phyloP scores from a whole-genome alignment of 108 stramenopile species.

The Skeletonema potamos region DNA sequence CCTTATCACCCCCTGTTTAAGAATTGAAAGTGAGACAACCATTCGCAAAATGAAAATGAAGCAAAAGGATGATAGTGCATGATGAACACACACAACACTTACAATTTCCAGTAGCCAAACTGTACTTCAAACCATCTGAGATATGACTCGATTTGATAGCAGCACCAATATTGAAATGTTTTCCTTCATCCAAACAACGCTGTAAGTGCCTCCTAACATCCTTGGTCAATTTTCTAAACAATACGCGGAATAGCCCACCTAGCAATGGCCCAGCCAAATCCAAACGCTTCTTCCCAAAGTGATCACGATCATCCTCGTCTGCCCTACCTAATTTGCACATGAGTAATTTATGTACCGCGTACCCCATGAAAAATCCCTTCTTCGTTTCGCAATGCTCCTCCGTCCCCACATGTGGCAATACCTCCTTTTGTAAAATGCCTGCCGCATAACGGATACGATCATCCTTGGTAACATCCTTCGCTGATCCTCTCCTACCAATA shows the following conservation, averaged over 20 bases:
- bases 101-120: constrained; percentile 99
- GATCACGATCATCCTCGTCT: constrained; percentile 98
- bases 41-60: neutral
- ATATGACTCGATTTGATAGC: constrained; percentile 97
- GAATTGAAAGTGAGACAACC: neutral
- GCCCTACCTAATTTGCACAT: constrained; percentile 93
- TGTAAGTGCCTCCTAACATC: constrained; percentile 93
- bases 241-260: constrained; percentile 92
- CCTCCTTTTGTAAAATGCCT: constrained; percentile 95
- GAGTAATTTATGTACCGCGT: constrained; percentile 97
- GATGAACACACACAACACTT: constrained; percentile 43
- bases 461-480: constrained; percentile 90
- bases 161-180: constrained; percentile 92
- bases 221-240: constrained; percentile 95
- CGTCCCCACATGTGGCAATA: constrained; percentile 97
- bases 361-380: constrained; percentile 99
- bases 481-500: constrained; percentile 93
- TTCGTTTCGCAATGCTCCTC: constrained; percentile 96
- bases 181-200: constrained; percentile 95
- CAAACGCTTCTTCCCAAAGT: constrained; percentile 99
- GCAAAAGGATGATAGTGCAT: neutral
- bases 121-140: constrained; percentile 96
- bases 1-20: constrained; percentile 92
- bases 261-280: constrained; percentile 99
- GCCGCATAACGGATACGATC: constrained; percentile 97